These are phyloP conservation scores for Elsinoe ampelina DNA, from an alignment of 2,329 filamentous ascomycete species.

Conservation along the genomic window DNA sequence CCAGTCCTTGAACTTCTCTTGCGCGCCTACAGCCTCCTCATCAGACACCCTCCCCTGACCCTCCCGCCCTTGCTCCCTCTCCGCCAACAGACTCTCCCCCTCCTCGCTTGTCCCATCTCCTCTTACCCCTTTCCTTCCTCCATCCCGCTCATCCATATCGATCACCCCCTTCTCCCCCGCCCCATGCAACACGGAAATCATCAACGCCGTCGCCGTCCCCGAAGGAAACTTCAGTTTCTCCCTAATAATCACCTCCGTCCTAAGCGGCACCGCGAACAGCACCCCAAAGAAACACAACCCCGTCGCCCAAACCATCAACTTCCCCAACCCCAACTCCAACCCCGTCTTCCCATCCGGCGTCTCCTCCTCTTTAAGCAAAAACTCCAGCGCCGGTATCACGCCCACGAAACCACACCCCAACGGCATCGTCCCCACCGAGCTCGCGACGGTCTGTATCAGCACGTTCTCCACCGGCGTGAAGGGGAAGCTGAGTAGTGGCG, in stretches of 20 bases:
- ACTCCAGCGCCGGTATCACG: constrained; percentile 87
- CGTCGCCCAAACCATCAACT: constrained; percentile 80
- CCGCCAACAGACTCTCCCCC: constrained; percentile 27
- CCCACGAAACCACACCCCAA: constrained; percentile 92
- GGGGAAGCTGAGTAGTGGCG: constrained; percentile 62
- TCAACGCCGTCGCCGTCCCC: constrained; percentile 86
- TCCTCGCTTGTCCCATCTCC: constrained; percentile 25
- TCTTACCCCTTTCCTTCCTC: constrained; percentile 20
- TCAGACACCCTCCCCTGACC: neutral
- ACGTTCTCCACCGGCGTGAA: constrained; percentile 97
- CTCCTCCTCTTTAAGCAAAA: constrained; percentile 67
- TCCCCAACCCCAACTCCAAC: constrained; percentile 47
- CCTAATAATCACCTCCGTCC: constrained; percentile 83
- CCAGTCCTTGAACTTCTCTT: constrained; percentile 45
- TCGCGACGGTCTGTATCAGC: constrained; percentile 88
- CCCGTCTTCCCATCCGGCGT: constrained; percentile 23
- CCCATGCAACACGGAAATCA: constrained; percentile 85
- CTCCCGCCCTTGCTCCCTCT: constrained; percentile 7
- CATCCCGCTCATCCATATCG: constrained; percentile 30
- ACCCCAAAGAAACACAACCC: constrained; percentile 95
- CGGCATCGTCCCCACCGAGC: constrained; percentile 93
- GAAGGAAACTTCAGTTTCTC: constrained; percentile 92
- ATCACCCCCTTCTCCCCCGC: constrained; percentile 30
- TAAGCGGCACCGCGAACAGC: constrained; percentile 84
- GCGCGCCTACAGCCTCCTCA: constrained; percentile 22